A percentile compares a stretch with the other conserved stretches of the same genome.
These are phyloP conservation scores for Chytridiales sp. DNA, from an alignment of 371 early-diverging fungal species.

Conservation along the genomic window DNA sequence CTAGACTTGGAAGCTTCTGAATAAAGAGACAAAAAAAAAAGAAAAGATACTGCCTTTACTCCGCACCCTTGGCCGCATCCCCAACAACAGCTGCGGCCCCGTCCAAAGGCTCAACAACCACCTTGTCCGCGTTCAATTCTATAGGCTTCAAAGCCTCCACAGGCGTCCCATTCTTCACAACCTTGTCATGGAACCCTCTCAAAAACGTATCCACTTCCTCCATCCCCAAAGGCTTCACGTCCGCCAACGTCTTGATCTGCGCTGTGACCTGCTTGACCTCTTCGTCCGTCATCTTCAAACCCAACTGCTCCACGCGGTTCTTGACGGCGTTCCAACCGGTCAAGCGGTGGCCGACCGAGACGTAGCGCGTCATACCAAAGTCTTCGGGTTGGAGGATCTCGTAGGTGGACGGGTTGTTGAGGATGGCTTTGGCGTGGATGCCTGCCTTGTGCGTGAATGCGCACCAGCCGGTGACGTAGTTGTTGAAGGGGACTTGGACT, in stretches of 20 bases:
- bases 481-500: constrained; percentile 96
- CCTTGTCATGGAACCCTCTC: constrained; percentile 14
- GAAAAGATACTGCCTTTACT: no score
- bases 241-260: constrained; percentile 91
- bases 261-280: constrained; percentile 89
- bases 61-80: no score
- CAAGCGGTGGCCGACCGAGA: constrained; percentile 91
- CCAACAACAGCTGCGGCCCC: no score
- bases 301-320: constrained; percentile 89
- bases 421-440: constrained; percentile 97
- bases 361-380: constrained; percentile 96
- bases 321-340: constrained; percentile 99
- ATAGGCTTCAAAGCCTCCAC: no score
- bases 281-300: constrained; percentile 78
- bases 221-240: constrained; percentile 83
- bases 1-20: no score
- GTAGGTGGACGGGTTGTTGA: constrained; percentile 95
- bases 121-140: no score
- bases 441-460: constrained; percentile 98
- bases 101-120: no score
- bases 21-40: no score
- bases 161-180: no score
- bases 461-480: constrained; percentile 97
- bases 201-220: constrained; percentile 55
- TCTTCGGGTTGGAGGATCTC: constrained; percentile 96